A percentile compares a stretch with the other conserved stretches of the same genome.
These are phyloP conservation scores for Skeletonema menzelii DNA, from an alignment of 108 stramenopile species.

Conservation along the genomic window DNA sequence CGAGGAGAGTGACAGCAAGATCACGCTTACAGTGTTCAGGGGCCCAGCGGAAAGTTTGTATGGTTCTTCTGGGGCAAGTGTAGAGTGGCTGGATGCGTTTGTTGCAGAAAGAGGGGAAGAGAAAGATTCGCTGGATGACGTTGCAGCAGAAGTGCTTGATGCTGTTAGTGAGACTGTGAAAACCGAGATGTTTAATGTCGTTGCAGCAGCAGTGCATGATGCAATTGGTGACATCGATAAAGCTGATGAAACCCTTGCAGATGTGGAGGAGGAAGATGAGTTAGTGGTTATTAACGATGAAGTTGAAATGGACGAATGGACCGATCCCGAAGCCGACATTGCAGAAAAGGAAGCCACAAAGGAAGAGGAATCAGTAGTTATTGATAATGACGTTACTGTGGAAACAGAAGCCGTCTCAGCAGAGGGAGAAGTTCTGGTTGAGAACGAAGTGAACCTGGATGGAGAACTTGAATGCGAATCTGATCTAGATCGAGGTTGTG, in stretches of 20 bases:
- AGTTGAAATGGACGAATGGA: background rate
- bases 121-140: background rate
- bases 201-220: background rate
- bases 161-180: background rate
- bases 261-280: background rate
- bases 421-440: too few species aligned
- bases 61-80: constrained; percentile 65
- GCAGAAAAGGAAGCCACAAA: background rate
- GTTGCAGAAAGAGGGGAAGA: constrained; percentile 48
- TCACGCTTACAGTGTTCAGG: constrained; percentile 60
- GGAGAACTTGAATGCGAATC: too few species aligned
- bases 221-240: too few species aligned
- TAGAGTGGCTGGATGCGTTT: constrained; percentile 71
- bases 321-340: background rate
- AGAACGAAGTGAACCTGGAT: too few species aligned
- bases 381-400: constrained; percentile 38
- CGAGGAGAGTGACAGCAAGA: constrained; percentile 44
- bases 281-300: background rate
- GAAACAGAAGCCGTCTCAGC: too few species aligned
- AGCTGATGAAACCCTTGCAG: background rate
- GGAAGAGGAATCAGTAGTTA: too few species aligned
- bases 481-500: too few species aligned
- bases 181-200: background rate
- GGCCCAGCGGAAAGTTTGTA: constrained; percentile 68
- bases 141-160: background rate